Conservation (phyloP, 2,329 filamentous ascomycete species). For the Ophidiomyces ophidiicola region DNA sequence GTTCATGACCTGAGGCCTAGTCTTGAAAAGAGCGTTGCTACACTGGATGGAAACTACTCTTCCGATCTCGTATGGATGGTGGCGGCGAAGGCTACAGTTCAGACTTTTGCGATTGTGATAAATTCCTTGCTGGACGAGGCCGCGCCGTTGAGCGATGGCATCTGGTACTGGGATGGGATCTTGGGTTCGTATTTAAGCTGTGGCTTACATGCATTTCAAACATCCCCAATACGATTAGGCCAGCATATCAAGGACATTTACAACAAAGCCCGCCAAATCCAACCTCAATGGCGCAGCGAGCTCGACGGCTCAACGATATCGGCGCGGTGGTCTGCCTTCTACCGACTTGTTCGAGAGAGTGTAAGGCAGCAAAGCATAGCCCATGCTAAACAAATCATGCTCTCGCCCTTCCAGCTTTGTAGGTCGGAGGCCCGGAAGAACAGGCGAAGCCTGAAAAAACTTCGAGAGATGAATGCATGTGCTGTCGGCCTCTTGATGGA, state of each 20-base stretch:
- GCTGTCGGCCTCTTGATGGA: conserved; percentile 78
- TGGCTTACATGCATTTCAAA: conserved; percentile 75
- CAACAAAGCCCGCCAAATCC: conserved; percentile 35
- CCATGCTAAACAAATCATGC: conserved; percentile 57
- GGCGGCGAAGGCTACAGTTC: conserved; percentile 81
- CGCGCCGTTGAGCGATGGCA: conserved; percentile 68
- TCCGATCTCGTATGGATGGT: conserved; percentile 81
- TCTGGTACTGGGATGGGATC: conserved; percentile 93
- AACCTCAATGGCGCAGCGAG: conserved; percentile 19
- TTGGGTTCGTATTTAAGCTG: conserved; percentile 66
- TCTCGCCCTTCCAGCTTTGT: conserved; percentile 66
- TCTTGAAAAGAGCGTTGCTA: conserved; percentile 13
- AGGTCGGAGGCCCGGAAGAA: conserved; percentile 65
- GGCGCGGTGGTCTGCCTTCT: conserved; percentile 52
- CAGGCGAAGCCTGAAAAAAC: conserved; percentile 55
- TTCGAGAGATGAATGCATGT: conserved; percentile 71
- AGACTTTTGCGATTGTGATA: conserved; percentile 71
- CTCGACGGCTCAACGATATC: conserved; percentile 24
- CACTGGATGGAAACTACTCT: conserved; percentile 42
- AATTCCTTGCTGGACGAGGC: conserved; percentile 70
- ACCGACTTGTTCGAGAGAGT: conserved; percentile 63
- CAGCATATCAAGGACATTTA: conserved; percentile 60
- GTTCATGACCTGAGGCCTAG: conserved; percentile 32
- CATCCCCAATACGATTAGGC: conserved; percentile 64
- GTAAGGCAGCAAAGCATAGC: conserved; percentile 59